Evolutionary conservation across 257 asterid genomes (phyloP), one percentile per base, ranked within the genome.

Genomic region (Lycium ferocissimum): DNA sequence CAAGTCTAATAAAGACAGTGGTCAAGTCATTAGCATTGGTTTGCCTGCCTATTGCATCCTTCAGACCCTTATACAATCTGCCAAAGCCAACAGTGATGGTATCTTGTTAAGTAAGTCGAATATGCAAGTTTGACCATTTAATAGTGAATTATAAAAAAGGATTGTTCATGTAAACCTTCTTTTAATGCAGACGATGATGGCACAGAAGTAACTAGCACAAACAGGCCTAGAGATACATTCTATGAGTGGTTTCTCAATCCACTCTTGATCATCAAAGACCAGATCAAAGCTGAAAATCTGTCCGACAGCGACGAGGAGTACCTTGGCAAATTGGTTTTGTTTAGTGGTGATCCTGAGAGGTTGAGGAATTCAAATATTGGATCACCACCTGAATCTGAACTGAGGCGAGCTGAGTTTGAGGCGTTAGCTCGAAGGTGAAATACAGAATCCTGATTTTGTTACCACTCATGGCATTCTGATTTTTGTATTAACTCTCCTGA

Each of bases 241-340:
- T 93, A 91, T 75, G 98, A 95, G 73, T 96, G 98, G 99, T 96
- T 96, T 87, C 91, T 95, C 35, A 95, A 94, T 89, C 98, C 99
- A 8, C 91, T 96, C 17, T 58, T 96, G 89, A 89, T 96, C 88
- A 95, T 96, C 33, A 96, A 95, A 89, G 99, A 94, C 45, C 98
- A 96, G 87, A 91, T 96, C 56, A 93, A 88, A 89, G 99, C 97
- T 12, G 92, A 85, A 63, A 92, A 92, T 62, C 95, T 97, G 81
- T 91, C 98, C 12, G 95, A 94, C 57, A 69, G 85, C 7, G 99
- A 97, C 84, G 98, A 95, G 86, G 92, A 89, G 63, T 95, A 97
- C 88, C 94, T 97, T 13, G 90, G 96, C 11, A 91, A 84, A 88
- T 85, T 95, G 58, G 98, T 95, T 45, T 67, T 97, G 83, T 86